Conservation (phyloP, 768 basidiomycete genomes). For the Thelephora aurantiotincta region DNA sequence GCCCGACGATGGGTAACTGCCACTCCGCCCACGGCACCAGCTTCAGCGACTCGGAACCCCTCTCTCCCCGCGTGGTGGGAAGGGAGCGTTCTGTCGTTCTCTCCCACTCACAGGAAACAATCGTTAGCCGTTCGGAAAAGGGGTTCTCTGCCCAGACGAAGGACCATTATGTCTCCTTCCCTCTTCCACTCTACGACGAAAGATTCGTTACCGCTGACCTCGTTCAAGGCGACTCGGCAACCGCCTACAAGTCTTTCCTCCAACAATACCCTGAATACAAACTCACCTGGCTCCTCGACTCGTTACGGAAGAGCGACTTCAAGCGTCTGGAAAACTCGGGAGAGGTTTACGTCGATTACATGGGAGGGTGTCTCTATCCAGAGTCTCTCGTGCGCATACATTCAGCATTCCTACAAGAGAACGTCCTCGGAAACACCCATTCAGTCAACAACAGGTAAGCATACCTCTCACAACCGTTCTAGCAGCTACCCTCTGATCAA, state of each 20-base stretch:
- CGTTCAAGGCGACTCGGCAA: slow-evolving; percentile 22
- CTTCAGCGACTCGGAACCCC: neutral
- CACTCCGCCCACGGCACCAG: neutral
- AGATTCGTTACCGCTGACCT: slow-evolving; percentile 8
- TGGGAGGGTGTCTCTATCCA: slow-evolving; percentile 74
- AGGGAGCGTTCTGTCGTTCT: neutral
- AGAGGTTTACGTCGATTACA: slow-evolving; percentile 77
- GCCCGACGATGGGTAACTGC: neutral
- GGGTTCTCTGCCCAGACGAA: neutral
- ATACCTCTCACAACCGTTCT: neutral
- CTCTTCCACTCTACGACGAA: slow-evolving; percentile 16
- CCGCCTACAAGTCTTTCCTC: slow-evolving; percentile 35
- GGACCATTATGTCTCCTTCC: slow-evolving; percentile 1
- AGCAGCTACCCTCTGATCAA: slow-evolving; percentile 1
- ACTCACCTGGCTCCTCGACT: slow-evolving; percentile 20
- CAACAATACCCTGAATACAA: slow-evolving; percentile 20
- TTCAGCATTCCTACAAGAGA: slow-evolving; percentile 48
- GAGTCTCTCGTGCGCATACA: slow-evolving; percentile 63
- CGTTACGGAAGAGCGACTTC: slow-evolving; percentile 20
- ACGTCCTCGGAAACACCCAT: slow-evolving; percentile 72
- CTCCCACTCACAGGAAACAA: neutral
- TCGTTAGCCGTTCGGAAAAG: neutral
- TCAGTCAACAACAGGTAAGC: slow-evolving; percentile 67
- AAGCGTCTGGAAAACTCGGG: slow-evolving; percentile 26
- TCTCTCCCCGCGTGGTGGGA: neutral